Conservation (phyloP, 1,284 basidiomycete genomes). For the Cystobasidiaceae sp. region DNA sequence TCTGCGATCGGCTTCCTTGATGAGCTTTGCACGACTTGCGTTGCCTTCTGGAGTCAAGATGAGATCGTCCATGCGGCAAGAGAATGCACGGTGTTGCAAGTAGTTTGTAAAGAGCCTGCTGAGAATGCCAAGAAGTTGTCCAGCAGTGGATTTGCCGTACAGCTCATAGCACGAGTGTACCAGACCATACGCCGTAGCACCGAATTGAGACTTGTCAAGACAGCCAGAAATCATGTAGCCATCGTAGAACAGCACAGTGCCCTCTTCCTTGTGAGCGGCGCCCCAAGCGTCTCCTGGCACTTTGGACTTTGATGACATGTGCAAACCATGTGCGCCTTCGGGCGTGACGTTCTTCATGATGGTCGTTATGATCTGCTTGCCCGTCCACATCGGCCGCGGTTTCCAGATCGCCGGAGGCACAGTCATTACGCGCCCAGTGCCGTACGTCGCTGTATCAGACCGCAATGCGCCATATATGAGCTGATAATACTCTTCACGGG, state of each 20-base stretch:
- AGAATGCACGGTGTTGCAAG: slow-evolving; percentile 93
- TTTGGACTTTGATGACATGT: slow-evolving; percentile 80
- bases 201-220: slow-evolving; percentile 96
- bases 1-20: slow-evolving; percentile 63
- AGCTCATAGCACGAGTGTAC: slow-evolving; percentile 98
- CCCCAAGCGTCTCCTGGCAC: slow-evolving; percentile 74
- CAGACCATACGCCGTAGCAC: slow-evolving; percentile 90
- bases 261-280: slow-evolving; percentile 58
- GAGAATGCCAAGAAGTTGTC: slow-evolving; percentile 84
- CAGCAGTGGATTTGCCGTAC: slow-evolving; percentile 87
- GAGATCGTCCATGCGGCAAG: slow-evolving; percentile 98
- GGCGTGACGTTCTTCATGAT: slow-evolving; percentile 89
- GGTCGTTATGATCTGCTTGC: slow-evolving; percentile 95
- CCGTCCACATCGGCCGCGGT: slow-evolving; percentile 88
- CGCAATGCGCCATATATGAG: slow-evolving; percentile 90
- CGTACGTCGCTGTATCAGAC: slow-evolving; percentile 68
- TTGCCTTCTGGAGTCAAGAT: slow-evolving; percentile 81
- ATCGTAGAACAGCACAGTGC: slow-evolving; percentile 82
- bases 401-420: slow-evolving; percentile 89
- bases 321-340: slow-evolving; percentile 70
- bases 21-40: slow-evolving; percentile 60
- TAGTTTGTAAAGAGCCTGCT: slow-evolving; percentile 95
- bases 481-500: slow-evolving; percentile 93
- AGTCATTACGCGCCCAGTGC: slow-evolving; percentile 64
- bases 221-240: slow-evolving; percentile 89